These are phyloP conservation scores for Psilocybe mexicana DNA, from an alignment of 1,284 basidiomycete genomes.

Conservation along the genomic window DNA sequence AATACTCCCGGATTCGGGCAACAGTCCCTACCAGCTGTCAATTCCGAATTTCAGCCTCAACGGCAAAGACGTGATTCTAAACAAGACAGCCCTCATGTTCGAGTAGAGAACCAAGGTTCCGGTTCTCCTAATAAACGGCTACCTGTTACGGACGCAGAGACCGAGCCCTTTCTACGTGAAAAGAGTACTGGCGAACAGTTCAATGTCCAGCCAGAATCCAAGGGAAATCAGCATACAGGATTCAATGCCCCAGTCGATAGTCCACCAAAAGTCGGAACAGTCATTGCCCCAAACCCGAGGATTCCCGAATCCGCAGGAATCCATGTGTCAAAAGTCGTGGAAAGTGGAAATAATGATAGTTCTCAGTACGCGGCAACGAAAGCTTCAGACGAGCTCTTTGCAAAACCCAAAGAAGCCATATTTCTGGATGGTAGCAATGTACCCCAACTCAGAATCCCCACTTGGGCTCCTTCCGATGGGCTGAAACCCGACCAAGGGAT, in stretches of 20 bases:
- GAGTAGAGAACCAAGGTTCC: neutral
- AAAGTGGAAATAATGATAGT: neutral
- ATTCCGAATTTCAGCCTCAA: neutral
- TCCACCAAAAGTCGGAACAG: neutral
- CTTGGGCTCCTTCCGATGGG: neutral
- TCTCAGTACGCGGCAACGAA: neutral
- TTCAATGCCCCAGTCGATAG: neutral
- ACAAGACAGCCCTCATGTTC: slow-evolving; percentile 3
- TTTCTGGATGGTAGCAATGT: neutral
- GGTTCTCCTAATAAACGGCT: neutral
- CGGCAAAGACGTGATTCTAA: neutral
- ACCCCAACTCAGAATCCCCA: neutral
- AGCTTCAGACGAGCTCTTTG: neutral
- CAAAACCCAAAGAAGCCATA: neutral
- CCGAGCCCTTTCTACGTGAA: neutral
- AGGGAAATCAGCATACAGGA: neutral
- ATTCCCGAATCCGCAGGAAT: neutral
- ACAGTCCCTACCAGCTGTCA: neutral
- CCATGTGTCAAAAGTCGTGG: neutral
- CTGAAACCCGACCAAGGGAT: neutral
- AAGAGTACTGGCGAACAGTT: neutral
- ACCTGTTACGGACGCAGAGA: neutral
- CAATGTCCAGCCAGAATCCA: no score
- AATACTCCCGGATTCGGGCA: neutral
- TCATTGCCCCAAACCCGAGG: neutral